Percentiles rank a stretch among this genome's conserved stretches.
Conservation (phyloP, 345 rosid species). For the Raphanus raphanistrum region DNA sequence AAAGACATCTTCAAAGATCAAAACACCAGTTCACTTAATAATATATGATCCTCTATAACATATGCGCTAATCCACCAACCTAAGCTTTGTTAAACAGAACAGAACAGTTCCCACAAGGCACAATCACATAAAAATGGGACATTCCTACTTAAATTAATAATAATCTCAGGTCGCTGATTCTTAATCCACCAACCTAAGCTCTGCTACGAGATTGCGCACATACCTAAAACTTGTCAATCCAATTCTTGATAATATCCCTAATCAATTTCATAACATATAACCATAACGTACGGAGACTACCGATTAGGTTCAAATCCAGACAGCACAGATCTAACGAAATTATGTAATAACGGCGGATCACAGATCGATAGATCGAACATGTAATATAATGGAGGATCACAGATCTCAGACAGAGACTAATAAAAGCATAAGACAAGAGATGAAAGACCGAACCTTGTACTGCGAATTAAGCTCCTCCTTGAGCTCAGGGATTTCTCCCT, state of each 20-base stretch:
- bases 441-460: conserved; percentile 85
- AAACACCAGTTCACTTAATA: not conserved
- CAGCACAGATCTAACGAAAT: conserved; percentile 49
- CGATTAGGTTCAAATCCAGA: conserved; percentile 32
- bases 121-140: not conserved
- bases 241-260: conserved; percentile 4
- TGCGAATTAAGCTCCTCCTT: conserved; percentile 99
- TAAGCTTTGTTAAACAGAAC: too few species aligned
- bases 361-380: not conserved
- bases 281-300: not conserved
- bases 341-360: not conserved
- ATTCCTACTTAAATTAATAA: not conserved
- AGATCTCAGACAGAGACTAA: conserved; percentile 29
- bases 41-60: conserved; percentile 2
- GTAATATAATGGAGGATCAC: conserved; percentile 35
- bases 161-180: too few species aligned
- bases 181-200: too few species aligned
- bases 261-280: not conserved
- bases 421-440: not conserved
- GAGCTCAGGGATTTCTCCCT: conserved; percentile 97
- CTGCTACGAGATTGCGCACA: too few species aligned
- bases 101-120: too few species aligned
- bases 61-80: too few species aligned
- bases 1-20: not conserved
- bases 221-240: conserved; percentile 11